These are phyloP conservation scores for Penicillium atrosanguineum DNA, from an alignment of 495 filamentous ascomycete genomes.

Conservation along the genomic window DNA sequence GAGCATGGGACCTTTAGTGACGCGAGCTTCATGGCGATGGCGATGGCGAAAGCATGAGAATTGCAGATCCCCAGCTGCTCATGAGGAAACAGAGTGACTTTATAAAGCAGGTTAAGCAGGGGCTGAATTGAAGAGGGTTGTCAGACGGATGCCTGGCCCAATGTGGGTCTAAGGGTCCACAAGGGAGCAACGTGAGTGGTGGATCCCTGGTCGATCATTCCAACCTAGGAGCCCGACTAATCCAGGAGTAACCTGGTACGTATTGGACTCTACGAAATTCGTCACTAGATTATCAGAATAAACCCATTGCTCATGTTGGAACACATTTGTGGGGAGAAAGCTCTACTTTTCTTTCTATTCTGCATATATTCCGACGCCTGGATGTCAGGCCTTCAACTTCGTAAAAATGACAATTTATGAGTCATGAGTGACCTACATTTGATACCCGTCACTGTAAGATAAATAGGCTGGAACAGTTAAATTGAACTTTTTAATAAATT, in stretches of 20 bases:
- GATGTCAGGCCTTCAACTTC: not conserved
- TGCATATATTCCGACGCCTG: not conserved
- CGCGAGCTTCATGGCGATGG: not conserved
- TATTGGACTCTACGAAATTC: not conserved
- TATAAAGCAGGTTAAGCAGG: not conserved
- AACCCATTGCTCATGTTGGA: too few species aligned
- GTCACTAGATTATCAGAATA: not conserved
- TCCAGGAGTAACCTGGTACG: not conserved
- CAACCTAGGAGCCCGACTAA: not conserved
- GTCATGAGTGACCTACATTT: not conserved
- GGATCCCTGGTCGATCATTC: not conserved
- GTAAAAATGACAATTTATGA: not conserved
- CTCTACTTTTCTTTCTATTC: too few species aligned
- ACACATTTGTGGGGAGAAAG: too few species aligned
- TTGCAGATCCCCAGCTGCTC: not conserved
- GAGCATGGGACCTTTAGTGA: constrained; percentile 2
- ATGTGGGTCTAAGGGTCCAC: not conserved
- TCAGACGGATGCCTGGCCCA: not conserved
- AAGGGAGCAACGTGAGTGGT: not conserved
- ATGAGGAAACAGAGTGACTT: not conserved
- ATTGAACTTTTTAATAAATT: too few species aligned
- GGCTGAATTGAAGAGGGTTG: not conserved
- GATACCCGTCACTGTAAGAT: too few species aligned
- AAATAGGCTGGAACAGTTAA: too few species aligned
- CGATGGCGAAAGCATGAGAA: not conserved